Evolutionary conservation across 208 protist genomes (phyloP).

Genomic region (Leishmania guyanensis): DNA sequence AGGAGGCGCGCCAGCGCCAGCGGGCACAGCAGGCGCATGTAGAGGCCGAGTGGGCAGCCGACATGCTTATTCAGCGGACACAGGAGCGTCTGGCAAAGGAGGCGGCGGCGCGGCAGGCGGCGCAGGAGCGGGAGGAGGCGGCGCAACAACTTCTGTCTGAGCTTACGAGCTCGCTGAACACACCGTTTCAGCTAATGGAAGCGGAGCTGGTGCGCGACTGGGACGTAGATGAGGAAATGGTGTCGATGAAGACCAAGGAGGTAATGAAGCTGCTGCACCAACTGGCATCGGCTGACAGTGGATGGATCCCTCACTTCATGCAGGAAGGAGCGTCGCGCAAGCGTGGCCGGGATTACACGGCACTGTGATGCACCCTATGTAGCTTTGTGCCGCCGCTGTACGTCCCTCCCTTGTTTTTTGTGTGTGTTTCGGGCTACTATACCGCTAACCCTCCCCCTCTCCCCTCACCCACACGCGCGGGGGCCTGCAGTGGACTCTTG

Average conservation of each 20-base stretch:
- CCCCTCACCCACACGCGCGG: not conserved
- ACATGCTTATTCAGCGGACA: conserved; percentile 54
- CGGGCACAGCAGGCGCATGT: conserved; percentile 50
- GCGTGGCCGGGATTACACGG: conserved; percentile 17
- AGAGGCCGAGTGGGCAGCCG: conserved; percentile 56
- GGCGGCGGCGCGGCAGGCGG: conserved; percentile 31
- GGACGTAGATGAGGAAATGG: conserved; percentile 71
- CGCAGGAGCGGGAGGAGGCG: conserved; percentile 46
- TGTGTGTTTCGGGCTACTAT: not conserved
- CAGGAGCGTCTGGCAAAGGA: conserved; percentile 33
- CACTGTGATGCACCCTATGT: not conserved
- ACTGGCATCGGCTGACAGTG: conserved; percentile 19
- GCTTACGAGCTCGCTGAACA: conserved; percentile 59
- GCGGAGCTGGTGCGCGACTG: conserved; percentile 66
- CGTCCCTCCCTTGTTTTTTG: not conserved
- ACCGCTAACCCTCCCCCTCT: too few relatives aligned
- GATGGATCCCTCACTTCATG: not conserved
- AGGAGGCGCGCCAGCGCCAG: conserved; percentile 34
- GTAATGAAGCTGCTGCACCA: conserved; percentile 50
- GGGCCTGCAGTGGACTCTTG: not conserved
- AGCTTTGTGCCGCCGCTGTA: not conserved
- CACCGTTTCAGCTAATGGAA: conserved; percentile 74
- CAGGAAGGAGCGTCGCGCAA: conserved; percentile 14
- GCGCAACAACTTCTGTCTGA: conserved; percentile 53
- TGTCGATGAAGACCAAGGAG: conserved; percentile 67